Evolutionary conservation across 2,329 filamentous ascomycete species (phyloP).

Genomic region (Podosphaera fusca): DNA sequence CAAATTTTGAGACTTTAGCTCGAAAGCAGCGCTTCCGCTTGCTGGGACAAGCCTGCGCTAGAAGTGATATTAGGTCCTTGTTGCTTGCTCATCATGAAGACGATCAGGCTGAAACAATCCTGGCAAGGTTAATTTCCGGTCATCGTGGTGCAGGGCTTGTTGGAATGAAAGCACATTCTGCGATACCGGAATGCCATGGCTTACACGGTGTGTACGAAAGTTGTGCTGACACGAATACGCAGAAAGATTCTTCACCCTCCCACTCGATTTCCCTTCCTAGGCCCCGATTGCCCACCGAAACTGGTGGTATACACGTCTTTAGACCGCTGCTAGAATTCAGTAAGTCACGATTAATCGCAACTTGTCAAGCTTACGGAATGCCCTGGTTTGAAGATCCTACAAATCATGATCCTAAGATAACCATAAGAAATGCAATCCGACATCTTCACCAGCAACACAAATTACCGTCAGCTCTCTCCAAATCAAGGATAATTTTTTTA

Average conservation of each 20-base stretch:
- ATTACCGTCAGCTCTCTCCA: slow-evolving; percentile 48
- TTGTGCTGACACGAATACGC: slow-evolving; percentile 17
- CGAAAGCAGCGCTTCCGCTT: slow-evolving; percentile 49
- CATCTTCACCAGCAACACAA: slow-evolving; percentile 32
- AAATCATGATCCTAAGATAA: slow-evolving; percentile 56
- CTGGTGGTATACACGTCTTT: slow-evolving; percentile 41
- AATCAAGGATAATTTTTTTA: slow-evolving; percentile 37
- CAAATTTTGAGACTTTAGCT: slow-evolving; percentile 57
- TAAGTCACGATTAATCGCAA: slow-evolving; percentile 51
- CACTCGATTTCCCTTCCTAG: not conserved
- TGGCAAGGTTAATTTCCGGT: slow-evolving; percentile 51
- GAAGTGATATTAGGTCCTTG: slow-evolving; percentile 30
- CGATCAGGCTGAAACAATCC: slow-evolving; percentile 73
- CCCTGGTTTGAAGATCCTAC: slow-evolving; percentile 70
- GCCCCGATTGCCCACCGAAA: slow-evolving; percentile 20
- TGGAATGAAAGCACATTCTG: slow-evolving; percentile 39
- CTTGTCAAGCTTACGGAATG: slow-evolving; percentile 44
- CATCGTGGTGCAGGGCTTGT: slow-evolving; percentile 47
- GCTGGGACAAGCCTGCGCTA: slow-evolving; percentile 37
- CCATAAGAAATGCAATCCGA: slow-evolving; percentile 59
- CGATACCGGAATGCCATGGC: slow-evolving; percentile 68
- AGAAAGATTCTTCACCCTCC: not conserved
- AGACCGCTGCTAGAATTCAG: slow-evolving; percentile 47
- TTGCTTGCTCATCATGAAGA: slow-evolving; percentile 73
- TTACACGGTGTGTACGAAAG: slow-evolving; percentile 49